These are phyloP conservation scores for Pythium aquatile DNA, from an alignment of 352 stramenopile genomes.

Conservation along the genomic window DNA sequence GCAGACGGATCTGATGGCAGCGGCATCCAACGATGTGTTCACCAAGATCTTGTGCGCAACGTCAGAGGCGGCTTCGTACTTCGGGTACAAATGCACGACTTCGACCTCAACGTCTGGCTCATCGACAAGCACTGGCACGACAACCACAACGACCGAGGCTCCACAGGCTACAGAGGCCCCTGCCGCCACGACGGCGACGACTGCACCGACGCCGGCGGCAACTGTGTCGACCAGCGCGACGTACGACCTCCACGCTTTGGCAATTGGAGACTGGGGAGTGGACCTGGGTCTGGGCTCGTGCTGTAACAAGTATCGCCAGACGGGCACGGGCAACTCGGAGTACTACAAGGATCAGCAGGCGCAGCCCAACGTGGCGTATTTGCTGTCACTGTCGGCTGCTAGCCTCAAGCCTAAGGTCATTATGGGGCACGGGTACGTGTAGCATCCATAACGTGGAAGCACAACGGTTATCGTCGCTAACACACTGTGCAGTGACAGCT, in stretches of 20 bases:
- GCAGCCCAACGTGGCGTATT: conserved; percentile 57
- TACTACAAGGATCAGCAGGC: conserved; percentile 79
- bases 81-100: conserved; percentile 44
- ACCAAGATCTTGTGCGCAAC: conserved; percentile 43
- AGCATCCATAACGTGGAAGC: background rate
- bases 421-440: conserved; percentile 48
- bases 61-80: conserved; percentile 34
- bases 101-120: background rate
- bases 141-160: conserved; percentile 19
- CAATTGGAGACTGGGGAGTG: conserved; percentile 70
- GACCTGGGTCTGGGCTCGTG: conserved; percentile 64
- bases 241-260: conserved; percentile 59
- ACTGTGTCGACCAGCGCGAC: conserved; percentile 38
- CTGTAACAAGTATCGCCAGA: conserved; percentile 71
- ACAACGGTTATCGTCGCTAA: background rate
- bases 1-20: conserved; percentile 3
- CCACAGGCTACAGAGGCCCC: conserved; percentile 25
- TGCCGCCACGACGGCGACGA: conserved; percentile 7
- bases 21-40: conserved; percentile 31
- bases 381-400: conserved; percentile 59
- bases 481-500: conserved; percentile 38
- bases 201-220: conserved; percentile 21
- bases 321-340: conserved; percentile 42
- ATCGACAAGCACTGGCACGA: conserved; percentile 9
- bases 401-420: conserved; percentile 61